A percentile compares a stretch with the other conserved stretches of the same genome.
Evolutionary conservation across 352 stramenopile species (phyloP).

Genomic region (Globisporangium emineosum): DNA sequence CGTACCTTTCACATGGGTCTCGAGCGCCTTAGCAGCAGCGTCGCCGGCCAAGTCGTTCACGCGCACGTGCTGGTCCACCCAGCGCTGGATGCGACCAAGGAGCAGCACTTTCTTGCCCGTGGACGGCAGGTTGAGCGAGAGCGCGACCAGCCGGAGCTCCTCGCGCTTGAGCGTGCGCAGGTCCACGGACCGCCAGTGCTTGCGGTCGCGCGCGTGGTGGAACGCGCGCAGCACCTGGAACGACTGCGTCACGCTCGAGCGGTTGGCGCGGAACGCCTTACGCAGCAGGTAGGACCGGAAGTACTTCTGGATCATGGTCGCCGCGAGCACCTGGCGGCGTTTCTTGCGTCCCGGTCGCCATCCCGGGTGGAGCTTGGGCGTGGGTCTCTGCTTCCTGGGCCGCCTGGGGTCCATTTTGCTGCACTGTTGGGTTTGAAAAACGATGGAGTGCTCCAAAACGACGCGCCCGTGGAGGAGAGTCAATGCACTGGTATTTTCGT

Average conservation of each 20-base stretch:
- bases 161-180: conserved; percentile 56
- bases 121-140: conserved; percentile 67
- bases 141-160: conserved; percentile 54
- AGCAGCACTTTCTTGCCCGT: conserved; percentile 77
- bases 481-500: not conserved
- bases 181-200: conserved; percentile 55
- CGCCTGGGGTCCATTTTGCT: conserved; percentile 19
- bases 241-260: conserved; percentile 37
- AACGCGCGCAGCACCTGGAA: conserved; percentile 56
- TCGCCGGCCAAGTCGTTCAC: conserved; percentile 55
- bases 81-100: conserved; percentile 69
- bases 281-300: conserved; percentile 63
- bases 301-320: conserved; percentile 66
- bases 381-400: conserved; percentile 21
- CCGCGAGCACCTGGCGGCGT: conserved; percentile 34
- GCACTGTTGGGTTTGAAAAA: not conserved
- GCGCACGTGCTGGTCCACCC: conserved; percentile 65
- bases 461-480: not conserved
- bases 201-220: conserved; percentile 43
- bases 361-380: conserved; percentile 54
- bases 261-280: conserved; percentile 47
- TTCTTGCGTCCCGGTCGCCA: conserved; percentile 30
- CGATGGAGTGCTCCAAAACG: not conserved
- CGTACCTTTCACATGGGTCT: conserved; percentile 50
- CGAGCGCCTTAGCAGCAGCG: conserved; percentile 46